Percentiles rank a stretch among this genome's conserved stretches.
Evolutionary conservation across 2,329 filamentous ascomycete species (phyloP).

Genomic region (Monosporascus sp.): DNA sequence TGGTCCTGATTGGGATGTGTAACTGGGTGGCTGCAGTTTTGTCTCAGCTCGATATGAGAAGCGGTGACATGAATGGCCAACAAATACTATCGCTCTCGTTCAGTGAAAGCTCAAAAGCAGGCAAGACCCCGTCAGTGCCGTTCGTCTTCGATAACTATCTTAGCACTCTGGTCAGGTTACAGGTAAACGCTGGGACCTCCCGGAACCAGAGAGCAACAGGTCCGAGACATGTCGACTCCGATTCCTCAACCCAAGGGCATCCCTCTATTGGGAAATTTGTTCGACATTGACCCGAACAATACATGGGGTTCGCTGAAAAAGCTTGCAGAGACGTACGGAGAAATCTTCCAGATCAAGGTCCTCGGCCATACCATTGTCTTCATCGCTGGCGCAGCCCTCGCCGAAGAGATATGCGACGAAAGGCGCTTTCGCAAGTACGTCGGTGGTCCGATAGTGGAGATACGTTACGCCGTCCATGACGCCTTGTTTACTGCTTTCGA

Average conservation of each 20-base stretch:
- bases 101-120: too few relatives aligned
- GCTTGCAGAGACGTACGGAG: slow-evolving; percentile 42
- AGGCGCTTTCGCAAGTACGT: slow-evolving; percentile 50
- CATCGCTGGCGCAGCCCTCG: slow-evolving; percentile 34
- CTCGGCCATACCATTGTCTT: slow-evolving; percentile 36
- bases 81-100: too few relatives aligned
- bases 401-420: slow-evolving; percentile 44
- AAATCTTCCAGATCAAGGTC: slow-evolving; percentile 39
- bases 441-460: slow-evolving; percentile 47
- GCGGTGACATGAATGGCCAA: too few relatives aligned
- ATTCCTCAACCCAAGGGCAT: slow-evolving; percentile 47
- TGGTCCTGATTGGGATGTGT: too few relatives aligned
- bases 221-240: slow-evolving; percentile 32
- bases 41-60: too few relatives aligned
- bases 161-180: too few relatives aligned
- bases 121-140: too few relatives aligned
- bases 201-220: too few relatives aligned
- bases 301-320: slow-evolving; percentile 45
- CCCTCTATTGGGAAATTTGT: slow-evolving; percentile 47
- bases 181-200: too few relatives aligned
- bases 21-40: too few relatives aligned
- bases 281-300: slow-evolving; percentile 42
- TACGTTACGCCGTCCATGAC: slow-evolving; percentile 44
- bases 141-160: too few relatives aligned
- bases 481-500: slow-evolving; percentile 48